Conservation (phyloP, 83 land plant genomes). For the Picea abies region DNA sequence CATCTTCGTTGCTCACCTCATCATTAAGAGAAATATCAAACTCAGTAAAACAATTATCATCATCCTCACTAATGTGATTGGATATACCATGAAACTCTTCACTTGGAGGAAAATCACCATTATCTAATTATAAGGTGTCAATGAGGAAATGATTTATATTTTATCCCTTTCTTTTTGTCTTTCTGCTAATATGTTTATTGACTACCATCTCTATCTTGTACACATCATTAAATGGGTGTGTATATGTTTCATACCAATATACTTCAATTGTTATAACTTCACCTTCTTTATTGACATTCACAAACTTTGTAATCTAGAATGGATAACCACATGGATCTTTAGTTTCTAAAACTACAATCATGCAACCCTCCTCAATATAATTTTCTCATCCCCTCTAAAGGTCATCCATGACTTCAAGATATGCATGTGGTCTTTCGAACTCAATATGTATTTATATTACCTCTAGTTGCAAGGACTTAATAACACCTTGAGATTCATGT, state of each 20-base stretch:
- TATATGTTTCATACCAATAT: not conserved
- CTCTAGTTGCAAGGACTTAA: not conserved
- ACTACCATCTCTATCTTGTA: not conserved
- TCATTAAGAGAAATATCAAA: too few relatives aligned
- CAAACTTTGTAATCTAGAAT: not conserved
- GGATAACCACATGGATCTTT: not conserved
- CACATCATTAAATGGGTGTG: not conserved
- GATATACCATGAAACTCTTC: too few relatives aligned
- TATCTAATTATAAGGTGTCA: too few relatives aligned
- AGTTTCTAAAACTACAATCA: not conserved
- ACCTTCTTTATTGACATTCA: not conserved
- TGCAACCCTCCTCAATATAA: not conserved
- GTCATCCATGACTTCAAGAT: not conserved
- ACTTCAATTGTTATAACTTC: not conserved
- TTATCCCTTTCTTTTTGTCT: not conserved
- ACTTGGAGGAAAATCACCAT: too few relatives aligned
- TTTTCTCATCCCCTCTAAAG: not conserved
- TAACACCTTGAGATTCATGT: not conserved
- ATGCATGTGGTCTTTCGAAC: not conserved
- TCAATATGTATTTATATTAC: not conserved
- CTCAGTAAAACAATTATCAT: too few relatives aligned
- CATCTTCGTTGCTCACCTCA: too few relatives aligned
- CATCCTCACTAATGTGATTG: too few relatives aligned
- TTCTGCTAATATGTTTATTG: not conserved
- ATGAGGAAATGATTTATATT: too few relatives aligned